Evolutionary conservation across 1,284 basidiomycete species (phyloP).

Genomic region (Puccinia coronata): DNA sequence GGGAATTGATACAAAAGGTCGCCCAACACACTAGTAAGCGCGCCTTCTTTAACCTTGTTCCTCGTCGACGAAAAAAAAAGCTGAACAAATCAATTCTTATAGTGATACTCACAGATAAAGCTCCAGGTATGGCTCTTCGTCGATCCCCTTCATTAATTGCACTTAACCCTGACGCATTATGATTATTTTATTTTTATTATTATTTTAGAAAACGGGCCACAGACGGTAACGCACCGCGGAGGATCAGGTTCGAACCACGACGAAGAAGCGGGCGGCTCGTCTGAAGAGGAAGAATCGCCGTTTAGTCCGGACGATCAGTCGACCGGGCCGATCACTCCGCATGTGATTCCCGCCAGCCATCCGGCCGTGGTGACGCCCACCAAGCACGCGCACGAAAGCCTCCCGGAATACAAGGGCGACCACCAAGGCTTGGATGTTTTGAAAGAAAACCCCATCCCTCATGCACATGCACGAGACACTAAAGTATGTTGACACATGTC

Average conservation of each 20-base stretch:
- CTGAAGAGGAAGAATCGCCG: constrained; percentile 38
- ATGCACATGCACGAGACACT: neutral
- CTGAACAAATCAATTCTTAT: neutral
- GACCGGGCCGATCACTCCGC: constrained; percentile 35
- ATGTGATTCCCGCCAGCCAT: neutral
- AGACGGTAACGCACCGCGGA: constrained; percentile 25
- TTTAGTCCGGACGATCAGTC: constrained; percentile 38
- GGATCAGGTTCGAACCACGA: neutral
- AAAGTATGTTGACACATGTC: neutral
- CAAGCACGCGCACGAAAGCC: neutral
- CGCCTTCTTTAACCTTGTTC: neutral
- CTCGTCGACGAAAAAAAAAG: neutral
- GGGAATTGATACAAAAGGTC: constrained; percentile 51
- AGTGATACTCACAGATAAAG: constrained; percentile 23
- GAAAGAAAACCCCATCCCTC: constrained; percentile 33
- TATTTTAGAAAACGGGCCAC: neutral
- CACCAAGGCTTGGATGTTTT: constrained; percentile 18
- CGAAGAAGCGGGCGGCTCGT: constrained; percentile 39
- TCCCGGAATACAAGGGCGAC: constrained; percentile 26
- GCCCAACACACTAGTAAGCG: constrained; percentile 36
- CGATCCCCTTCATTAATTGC: constrained; percentile 1
- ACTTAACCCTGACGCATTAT: no score
- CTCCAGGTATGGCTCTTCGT: neutral
- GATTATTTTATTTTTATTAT: neutral
- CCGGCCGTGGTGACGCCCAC: neutral